Conservation (phyloP, 176 grass and related monocot genomes). For the Oryza meyeriana region DNA sequence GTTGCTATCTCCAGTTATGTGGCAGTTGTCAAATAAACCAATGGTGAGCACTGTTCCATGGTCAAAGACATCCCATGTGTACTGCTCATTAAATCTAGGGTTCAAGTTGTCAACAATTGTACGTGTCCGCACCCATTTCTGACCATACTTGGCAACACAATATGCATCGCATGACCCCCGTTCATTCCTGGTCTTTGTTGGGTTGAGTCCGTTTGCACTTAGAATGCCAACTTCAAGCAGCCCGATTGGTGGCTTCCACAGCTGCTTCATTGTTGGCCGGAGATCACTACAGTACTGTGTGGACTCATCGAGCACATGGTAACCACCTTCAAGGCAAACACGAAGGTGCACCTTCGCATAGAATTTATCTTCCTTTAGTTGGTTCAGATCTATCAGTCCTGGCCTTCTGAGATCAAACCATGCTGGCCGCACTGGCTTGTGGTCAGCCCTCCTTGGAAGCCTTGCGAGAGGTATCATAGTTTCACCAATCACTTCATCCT, state of each 20-base stretch:
- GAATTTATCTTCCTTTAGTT: conserved; percentile 85
- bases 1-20: conserved; percentile 38
- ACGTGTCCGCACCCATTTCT: conserved; percentile 92
- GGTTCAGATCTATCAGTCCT: conserved; percentile 52
- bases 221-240: conserved; percentile 93
- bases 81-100: conserved; percentile 91
- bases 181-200: conserved; percentile 57
- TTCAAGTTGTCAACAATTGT: conserved; percentile 62
- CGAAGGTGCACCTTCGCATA: conserved; percentile 59
- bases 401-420: conserved; percentile 71
- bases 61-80: conserved; percentile 88
- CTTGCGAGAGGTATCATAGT: conserved; percentile 30
- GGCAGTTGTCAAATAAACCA: conserved; percentile 84
- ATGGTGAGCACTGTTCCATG: conserved; percentile 88
- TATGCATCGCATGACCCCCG: conserved; percentile 80
- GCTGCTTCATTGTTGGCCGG: conserved; percentile 82
- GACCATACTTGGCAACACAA: conserved; percentile 94
- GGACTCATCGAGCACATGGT: conserved; percentile 93
- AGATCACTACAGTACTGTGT: conserved; percentile 89
- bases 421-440: conserved; percentile 41
- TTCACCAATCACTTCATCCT: conserved; percentile 70
- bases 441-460: conserved; percentile 54
- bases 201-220: conserved; percentile 58
- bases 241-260: conserved; percentile 83
- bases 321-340: conserved; percentile 80